A percentile compares a stretch with the other conserved stretches of the same genome.
Conservation (phyloP, 1,284 basidiomycete genomes). For the Quambalaria eucalypti region DNA sequence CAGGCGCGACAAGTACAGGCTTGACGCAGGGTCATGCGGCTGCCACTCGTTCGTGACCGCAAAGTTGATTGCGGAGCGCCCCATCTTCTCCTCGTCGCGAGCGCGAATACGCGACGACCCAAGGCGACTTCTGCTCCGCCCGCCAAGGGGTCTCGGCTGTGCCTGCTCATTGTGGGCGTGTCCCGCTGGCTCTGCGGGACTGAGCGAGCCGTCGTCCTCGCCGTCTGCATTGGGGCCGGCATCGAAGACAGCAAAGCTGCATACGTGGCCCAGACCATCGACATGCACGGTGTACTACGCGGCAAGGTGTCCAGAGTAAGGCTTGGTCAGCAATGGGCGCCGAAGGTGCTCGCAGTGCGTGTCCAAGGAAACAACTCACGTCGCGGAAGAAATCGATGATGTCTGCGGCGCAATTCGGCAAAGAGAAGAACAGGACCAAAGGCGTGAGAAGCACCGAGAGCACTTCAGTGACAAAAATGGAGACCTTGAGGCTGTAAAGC, state of each 20-base stretch:
- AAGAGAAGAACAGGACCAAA: conserved; percentile 81
- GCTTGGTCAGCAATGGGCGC: background rate
- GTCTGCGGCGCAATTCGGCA: conserved; percentile 70
- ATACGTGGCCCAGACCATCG: conserved; percentile 89
- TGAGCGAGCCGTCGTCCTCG: conserved; percentile 1
- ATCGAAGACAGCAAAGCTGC: conserved; percentile 95
- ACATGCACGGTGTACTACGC: conserved; percentile 82
- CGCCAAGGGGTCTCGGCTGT: background rate
- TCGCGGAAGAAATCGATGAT: conserved; percentile 41
- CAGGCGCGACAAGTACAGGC: background rate
- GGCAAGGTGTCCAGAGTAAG: background rate
- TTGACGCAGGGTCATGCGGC: background rate
- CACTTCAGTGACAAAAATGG: conserved; percentile 75
- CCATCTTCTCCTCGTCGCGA: conserved; percentile 4
- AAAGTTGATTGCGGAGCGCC: background rate
- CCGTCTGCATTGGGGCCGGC: conserved; percentile 66
- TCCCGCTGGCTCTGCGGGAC: conserved; percentile 58
- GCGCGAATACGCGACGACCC: background rate
- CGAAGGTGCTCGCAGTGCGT: background rate
- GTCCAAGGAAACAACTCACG: too few relatives aligned
- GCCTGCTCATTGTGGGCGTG: background rate
- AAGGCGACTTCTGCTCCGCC: background rate
- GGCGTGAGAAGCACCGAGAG: conserved; percentile 85
- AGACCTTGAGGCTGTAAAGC: conserved; percentile 39
- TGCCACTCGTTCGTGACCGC: conserved; percentile 7